A percentile compares a stretch with the other conserved stretches of the same genome.
phyloP scores from a whole-genome alignment of 805 yeast genomes.

The Suhomyces xylopsoci region DNA sequence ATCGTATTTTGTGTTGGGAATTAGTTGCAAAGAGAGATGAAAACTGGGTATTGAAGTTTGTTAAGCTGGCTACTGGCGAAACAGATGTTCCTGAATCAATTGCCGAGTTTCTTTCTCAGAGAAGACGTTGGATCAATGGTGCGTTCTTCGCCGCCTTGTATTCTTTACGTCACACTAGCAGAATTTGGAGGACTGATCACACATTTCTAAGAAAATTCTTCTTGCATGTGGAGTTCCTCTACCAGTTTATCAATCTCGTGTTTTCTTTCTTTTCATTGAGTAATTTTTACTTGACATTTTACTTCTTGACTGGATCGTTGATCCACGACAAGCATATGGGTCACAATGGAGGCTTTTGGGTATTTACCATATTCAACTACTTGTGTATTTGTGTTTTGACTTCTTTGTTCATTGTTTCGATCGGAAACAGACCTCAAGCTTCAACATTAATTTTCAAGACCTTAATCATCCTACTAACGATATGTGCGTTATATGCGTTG shows the following conservation, averaged over 20 bases:
- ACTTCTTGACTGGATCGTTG: conserved; percentile 69
- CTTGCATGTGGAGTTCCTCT: conserved; percentile 22
- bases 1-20: conserved; percentile 30
- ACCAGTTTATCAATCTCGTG: conserved; percentile 19
- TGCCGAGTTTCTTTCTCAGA: conserved; percentile 25
- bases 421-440: conserved; percentile 98
- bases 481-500: conserved; percentile 80
- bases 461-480: conserved; percentile 66
- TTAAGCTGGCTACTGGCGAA: conserved; percentile 29
- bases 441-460: conserved; percentile 74
- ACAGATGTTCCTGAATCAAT: conserved; percentile 28
- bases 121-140: conserved; percentile 31
- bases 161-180: conserved; percentile 19
- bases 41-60: conserved; percentile 28
- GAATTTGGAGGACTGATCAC: conserved; percentile 27
- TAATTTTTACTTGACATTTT: conserved; percentile 27
- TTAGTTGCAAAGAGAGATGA: conserved; percentile 25
- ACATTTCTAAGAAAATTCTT: conserved; percentile 20
- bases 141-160: conserved; percentile 29
- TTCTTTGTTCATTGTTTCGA: conserved; percentile 85
- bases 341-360: conserved; percentile 72
- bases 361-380: conserved; percentile 84
- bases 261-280: conserved; percentile 26
- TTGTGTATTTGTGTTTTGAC: conserved; percentile 77
- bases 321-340: conserved; percentile 44